Percentiles rank a stretch among this genome's conserved stretches.
phyloP scores from a whole-genome alignment of 805 yeast genomes.

The Wickerhamiella galacta region DNA sequence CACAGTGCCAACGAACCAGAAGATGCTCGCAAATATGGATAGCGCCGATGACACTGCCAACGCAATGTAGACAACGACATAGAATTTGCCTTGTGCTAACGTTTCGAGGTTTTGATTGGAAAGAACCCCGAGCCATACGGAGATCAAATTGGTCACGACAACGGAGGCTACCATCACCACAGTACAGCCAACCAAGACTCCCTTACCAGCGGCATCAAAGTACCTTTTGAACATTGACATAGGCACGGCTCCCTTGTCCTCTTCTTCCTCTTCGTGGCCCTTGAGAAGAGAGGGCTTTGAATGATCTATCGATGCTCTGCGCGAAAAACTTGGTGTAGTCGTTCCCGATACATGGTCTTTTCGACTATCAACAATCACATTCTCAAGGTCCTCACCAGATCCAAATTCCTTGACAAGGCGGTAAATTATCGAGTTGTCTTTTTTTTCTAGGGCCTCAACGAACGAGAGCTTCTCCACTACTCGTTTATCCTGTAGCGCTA shows the following conservation, averaged over 20 bases:
- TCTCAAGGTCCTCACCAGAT: slow-evolving; percentile 60
- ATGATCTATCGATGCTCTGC: slow-evolving; percentile 5
- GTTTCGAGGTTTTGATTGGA: slow-evolving; percentile 11
- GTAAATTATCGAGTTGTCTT: slow-evolving; percentile 9
- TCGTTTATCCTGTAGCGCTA: slow-evolving; percentile 36
- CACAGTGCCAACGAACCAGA: slow-evolving; percentile 46
- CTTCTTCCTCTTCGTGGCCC: slow-evolving; percentile 19
- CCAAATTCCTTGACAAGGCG: slow-evolving; percentile 31
- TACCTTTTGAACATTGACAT: slow-evolving; percentile 14
- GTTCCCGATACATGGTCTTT: slow-evolving; percentile 53
- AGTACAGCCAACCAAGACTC: slow-evolving; percentile 27
- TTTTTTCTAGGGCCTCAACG: slow-evolving; percentile 30
- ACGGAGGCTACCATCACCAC: slow-evolving; percentile 16
- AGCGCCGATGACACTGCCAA: slow-evolving; percentile 30
- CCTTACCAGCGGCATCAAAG: slow-evolving; percentile 17
- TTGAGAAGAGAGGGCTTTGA: slow-evolving; percentile 6
- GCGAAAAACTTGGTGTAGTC: slow-evolving; percentile 11
- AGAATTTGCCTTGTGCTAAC: slow-evolving; percentile 24
- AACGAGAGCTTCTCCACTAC: slow-evolving; percentile 40
- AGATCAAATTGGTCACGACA: slow-evolving; percentile 9
- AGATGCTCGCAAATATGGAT: slow-evolving; percentile 15
- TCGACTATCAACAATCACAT: slow-evolving; percentile 48
- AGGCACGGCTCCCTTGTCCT: slow-evolving; percentile 11
- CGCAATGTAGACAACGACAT: slow-evolving; percentile 66
- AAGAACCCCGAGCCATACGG: slow-evolving; percentile 14